Base-by-base conservation (phyloP, 805 yeast genomes). In the Tetrapisispora arboricola region DNA sequence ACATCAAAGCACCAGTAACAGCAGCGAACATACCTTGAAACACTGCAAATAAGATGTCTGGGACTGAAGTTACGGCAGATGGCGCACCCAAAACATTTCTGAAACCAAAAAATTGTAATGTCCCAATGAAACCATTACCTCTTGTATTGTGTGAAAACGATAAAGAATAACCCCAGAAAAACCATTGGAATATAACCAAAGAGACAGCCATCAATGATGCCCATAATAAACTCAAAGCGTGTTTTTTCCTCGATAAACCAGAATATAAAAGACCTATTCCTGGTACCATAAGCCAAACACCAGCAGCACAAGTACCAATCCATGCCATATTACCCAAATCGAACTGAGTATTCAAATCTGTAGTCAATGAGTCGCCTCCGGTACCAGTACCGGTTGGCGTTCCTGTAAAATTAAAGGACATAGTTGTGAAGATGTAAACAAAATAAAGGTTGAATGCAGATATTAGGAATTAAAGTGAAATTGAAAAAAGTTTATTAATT, bases 11-110 rank as follows among this genome's bases (percentile, higher is more conserved):
- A 48, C 94, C 96, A 25, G 97, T 87, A 38, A 82, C 82, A 60
- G 82, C 77, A 33, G 97, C 97, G 57, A 92, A 92, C 96, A 86
- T 86, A 57, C 96, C 94, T 67, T 90, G 97, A 76, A 79, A 90
- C 48, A 84, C 80, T 57, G 87, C 80, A 67, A 82, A 90, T 45
- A 90, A 72, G 42, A 90, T 80, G 60, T 88, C 96, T 17, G 98
- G 98, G n/a, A 90, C 70, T 9, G 69, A 44, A 3, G 82, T 54
- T 9, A 73, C 79, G 26, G 76, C 76, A 18, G 80, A 68, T 28
- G 90, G 88, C 11, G 80, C 84, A 48, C 94, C 96, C 22, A 88
- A 73, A 18, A 83, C 94, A 44, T 81, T 69, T 72, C 71, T 82
- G 55, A 90, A 71, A 48, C 87, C 80, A 59, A 90, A 86, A 64